Conservation (phyloP, 2,329 filamentous ascomycete species). For the Aureobasidium mangrovei region DNA sequence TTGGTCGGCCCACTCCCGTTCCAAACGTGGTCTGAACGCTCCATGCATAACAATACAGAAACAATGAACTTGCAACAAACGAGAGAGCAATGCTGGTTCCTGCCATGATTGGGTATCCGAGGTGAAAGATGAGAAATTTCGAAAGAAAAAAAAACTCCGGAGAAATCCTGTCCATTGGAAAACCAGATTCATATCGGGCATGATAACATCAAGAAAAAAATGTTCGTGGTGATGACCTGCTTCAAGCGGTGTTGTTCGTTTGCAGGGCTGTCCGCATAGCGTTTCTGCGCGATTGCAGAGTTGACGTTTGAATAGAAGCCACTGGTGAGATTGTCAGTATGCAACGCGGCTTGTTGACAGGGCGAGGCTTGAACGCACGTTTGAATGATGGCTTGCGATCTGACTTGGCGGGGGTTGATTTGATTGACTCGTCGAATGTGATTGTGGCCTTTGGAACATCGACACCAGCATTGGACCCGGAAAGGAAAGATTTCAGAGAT, state of each 20-base stretch:
- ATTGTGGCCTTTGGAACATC: constrained; percentile 1
- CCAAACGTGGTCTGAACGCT: neutral
- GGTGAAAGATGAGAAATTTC: neutral
- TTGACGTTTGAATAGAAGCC: constrained; percentile 7
- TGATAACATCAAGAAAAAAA: neutral
- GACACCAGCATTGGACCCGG: neutral
- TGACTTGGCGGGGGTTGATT: neutral
- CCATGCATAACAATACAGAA: neutral
- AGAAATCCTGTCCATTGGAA: neutral
- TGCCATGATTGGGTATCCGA: constrained; percentile 8
- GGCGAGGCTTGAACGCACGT: neutral
- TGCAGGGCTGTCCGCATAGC: neutral
- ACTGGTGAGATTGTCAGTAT: neutral
- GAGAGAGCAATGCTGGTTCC: neutral
- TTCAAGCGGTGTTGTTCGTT: neutral
- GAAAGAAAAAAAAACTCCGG: neutral
- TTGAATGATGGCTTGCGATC: constrained; percentile 8
- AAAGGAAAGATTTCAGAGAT: constrained; percentile 12
- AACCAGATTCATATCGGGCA: neutral
- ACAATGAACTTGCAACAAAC: neutral
- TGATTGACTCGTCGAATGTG: constrained; percentile 1
- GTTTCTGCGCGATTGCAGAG: constrained; percentile 9
- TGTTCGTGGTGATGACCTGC: neutral
- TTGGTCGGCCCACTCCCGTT: neutral
- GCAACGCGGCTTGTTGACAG: neutral